Evolutionary conservation across 257 asterid genomes (phyloP).

Genomic region (Primulina eburnea): DNA sequence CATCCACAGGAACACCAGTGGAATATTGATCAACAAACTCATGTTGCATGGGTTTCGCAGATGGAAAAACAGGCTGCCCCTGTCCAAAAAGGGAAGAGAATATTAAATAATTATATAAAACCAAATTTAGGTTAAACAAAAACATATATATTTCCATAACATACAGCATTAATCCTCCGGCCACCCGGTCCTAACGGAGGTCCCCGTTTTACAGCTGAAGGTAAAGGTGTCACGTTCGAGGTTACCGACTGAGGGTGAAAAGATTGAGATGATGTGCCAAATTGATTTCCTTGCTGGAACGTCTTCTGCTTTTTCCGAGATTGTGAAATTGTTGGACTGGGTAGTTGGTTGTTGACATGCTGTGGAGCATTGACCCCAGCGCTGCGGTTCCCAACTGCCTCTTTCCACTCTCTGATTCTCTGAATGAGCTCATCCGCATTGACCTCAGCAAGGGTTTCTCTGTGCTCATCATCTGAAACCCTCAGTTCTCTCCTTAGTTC

Average conservation of each 20-base stretch:
- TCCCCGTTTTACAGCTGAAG: slow-evolving; percentile 53
- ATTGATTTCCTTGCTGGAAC: slow-evolving; percentile 49
- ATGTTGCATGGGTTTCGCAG: slow-evolving; percentile 52
- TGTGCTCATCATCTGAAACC: slow-evolving; percentile 96
- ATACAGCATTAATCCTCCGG: slow-evolving; percentile 56
- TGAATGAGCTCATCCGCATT: slow-evolving; percentile 82
- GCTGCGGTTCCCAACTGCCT: slow-evolving; percentile 63
- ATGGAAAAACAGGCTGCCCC: slow-evolving; percentile 51
- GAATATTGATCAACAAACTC: slow-evolving; percentile 54
- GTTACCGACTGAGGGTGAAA: slow-evolving; percentile 47
- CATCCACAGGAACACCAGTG: slow-evolving; percentile 51
- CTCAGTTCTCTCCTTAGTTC: slow-evolving; percentile 93
- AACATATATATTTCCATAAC: slow-evolving; percentile 17
- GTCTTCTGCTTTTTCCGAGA: slow-evolving; percentile 81
- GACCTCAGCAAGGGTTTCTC: slow-evolving; percentile 77
- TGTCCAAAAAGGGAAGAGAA: slow-evolving; percentile 26
- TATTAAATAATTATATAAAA: slow-evolving; percentile 14
- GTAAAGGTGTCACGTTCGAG: slow-evolving; percentile 41
- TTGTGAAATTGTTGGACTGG: slow-evolving; percentile 65
- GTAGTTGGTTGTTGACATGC: slow-evolving; percentile 59
- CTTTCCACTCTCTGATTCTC: slow-evolving; percentile 97
- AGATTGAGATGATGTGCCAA: slow-evolving; percentile 44
- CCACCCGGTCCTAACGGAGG: slow-evolving; percentile 59
- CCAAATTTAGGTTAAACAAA: not conserved
- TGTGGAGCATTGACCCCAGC: slow-evolving; percentile 37